Conservation (phyloP, 768 basidiomycete species). For the Pisolithus orientalis region DNA sequence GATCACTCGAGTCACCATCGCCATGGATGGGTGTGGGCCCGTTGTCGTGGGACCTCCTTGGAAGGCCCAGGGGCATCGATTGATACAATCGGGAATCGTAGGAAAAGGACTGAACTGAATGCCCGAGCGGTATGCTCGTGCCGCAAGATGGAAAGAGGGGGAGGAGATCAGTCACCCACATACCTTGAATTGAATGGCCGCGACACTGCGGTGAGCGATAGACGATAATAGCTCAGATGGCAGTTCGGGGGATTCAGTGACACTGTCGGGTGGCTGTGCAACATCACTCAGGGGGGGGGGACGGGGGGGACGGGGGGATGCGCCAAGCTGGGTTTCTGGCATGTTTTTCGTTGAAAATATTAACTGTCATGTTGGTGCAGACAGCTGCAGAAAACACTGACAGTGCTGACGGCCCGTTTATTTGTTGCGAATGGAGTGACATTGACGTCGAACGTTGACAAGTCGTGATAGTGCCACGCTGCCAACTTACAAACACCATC, state of each 20-base stretch:
- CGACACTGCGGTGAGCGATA: conserved; percentile 1
- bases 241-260: not conserved
- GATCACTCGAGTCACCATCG: conserved; percentile 4
- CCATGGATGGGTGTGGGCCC: conserved; percentile 11
- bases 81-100: not conserved
- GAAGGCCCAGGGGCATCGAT: conserved; percentile 19
- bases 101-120: not conserved
- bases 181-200: conserved; percentile 16
- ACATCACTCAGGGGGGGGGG: not conserved
- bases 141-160: not conserved
- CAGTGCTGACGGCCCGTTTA: no score
- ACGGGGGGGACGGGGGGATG: not conserved
- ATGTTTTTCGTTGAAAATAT: no score
- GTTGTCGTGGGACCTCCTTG: conserved; percentile 16
- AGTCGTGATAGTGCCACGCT: not conserved
- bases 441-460: not conserved
- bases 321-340: no score
- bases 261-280: conserved; percentile 18
- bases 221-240: conserved; percentile 1
- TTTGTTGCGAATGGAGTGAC: not conserved
- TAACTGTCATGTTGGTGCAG: no score
- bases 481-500: not conserved
- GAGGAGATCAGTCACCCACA: conserved; percentile 12
- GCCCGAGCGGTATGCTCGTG: not conserved
- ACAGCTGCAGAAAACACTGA: no score